Evolutionary conservation across 1,284 basidiomycete species (phyloP).

Genomic region (Fomes fomentarius): DNA sequence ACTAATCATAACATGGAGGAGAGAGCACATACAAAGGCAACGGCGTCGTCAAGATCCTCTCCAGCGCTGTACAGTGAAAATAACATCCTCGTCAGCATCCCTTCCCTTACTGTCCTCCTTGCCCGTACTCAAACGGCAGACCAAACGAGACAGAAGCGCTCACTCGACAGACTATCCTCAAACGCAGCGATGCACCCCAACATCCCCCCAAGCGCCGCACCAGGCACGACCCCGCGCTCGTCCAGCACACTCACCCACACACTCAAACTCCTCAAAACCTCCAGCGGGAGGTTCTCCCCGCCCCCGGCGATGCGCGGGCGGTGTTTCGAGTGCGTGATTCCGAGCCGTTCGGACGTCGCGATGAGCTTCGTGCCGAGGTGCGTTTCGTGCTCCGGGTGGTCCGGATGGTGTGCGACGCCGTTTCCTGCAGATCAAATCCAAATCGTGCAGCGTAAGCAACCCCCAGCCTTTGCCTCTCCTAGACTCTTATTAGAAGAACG

Average conservation of each 20-base stretch:
- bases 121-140: too few species aligned
- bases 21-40: constrained; percentile 58
- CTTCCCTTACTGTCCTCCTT: too few species aligned
- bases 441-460: too few species aligned
- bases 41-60: constrained; percentile 64
- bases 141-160: constrained; percentile 26
- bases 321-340: constrained; percentile 37
- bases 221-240: constrained; percentile 55
- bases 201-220: constrained; percentile 54
- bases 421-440: too few species aligned
- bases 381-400: too few species aligned
- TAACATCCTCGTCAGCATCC: background rate
- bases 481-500: too few species aligned
- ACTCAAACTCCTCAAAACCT: constrained; percentile 55
- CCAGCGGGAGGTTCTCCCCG: constrained; percentile 52
- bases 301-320: constrained; percentile 41
- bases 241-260: constrained; percentile 61
- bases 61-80: constrained; percentile 42
- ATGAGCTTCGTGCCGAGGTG: too few species aligned
- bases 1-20: constrained; percentile 1
- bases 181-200: constrained; percentile 50
- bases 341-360: too few species aligned
- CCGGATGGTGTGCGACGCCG: too few species aligned
- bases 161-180: constrained; percentile 57
- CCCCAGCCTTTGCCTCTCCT: too few species aligned